Evolutionary conservation across 768 basidiomycete genomes (phyloP).

Genomic region (Dentipellis fragilis): DNA sequence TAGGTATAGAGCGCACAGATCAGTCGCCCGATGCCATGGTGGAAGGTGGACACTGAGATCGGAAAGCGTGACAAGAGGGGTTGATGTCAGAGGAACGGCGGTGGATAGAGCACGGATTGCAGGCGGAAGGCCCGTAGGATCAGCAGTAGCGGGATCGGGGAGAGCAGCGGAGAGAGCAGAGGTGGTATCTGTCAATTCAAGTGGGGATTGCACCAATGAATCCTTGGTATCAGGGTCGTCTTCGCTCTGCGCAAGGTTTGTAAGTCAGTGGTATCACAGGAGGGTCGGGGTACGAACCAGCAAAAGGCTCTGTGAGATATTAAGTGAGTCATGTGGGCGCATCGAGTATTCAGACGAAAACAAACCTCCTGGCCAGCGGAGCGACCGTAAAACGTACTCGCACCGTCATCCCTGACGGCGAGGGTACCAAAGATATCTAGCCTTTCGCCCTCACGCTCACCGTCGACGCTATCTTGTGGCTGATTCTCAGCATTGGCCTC

Average conservation of each 20-base stretch:
- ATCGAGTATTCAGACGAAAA: conserved; percentile 1
- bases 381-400: conserved; percentile 62
- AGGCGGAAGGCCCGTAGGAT: background rate
- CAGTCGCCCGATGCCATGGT: conserved; percentile 43
- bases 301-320: conserved; percentile 3
- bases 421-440: conserved; percentile 64
- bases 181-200: background rate
- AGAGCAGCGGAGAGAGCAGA: background rate
- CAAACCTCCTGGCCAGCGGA: conserved; percentile 65
- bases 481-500: conserved; percentile 16
- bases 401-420: conserved; percentile 60
- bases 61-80: conserved; percentile 1
- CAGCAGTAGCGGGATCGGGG: background rate
- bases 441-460: conserved; percentile 30
- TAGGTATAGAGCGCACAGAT: conserved; percentile 59
- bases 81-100: conserved; percentile 4
- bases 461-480: conserved; percentile 15
- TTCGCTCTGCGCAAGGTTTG: conserved; percentile 2
- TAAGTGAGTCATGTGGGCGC: background rate
- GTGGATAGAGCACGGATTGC: conserved; percentile 3
- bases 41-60: conserved; percentile 41
- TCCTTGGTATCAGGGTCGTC: background rate
- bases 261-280: background rate
- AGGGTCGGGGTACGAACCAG: conserved; percentile 2
- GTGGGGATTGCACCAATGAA: too few relatives aligned